A percentile compares a stretch with the other conserved stretches of the same genome.
Conservation (phyloP, 768 basidiomycete species). For the Suillus americanus region DNA sequence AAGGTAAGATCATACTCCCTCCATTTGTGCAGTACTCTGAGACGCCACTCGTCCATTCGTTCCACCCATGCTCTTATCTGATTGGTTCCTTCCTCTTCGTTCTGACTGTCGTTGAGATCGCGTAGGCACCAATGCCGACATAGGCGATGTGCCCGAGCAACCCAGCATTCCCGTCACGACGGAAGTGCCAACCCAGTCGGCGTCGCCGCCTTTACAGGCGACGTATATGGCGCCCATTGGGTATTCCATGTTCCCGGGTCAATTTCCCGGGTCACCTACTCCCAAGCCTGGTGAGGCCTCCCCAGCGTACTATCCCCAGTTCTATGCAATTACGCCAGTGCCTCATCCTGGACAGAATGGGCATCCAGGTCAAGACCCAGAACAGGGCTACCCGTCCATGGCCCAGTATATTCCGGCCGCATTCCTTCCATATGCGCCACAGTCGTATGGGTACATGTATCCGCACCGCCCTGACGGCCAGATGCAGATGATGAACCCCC, state of each 20-base stretch:
- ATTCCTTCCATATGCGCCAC: constrained; percentile 46
- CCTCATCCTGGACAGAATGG: constrained; percentile 40
- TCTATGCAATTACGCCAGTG: constrained; percentile 45
- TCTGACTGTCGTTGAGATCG: constrained; percentile 54
- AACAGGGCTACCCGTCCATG: constrained; percentile 39
- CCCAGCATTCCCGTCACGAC: constrained; percentile 43
- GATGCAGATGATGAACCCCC: constrained; percentile 32
- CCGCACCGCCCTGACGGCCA: constrained; percentile 42
- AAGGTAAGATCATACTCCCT: constrained; percentile 51
- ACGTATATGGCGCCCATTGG: constrained; percentile 52
- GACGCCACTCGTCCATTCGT: not conserved
- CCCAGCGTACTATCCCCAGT: constrained; percentile 50
- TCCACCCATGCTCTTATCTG: constrained; percentile 5
- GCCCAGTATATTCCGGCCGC: constrained; percentile 48
- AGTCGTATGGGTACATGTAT: constrained; percentile 48
- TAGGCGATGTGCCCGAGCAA: constrained; percentile 42
- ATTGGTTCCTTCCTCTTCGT: constrained; percentile 19
- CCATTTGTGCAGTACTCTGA: constrained; percentile 17
- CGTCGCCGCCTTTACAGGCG: constrained; percentile 46
- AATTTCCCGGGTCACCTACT: constrained; percentile 48
- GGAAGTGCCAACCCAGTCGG: constrained; percentile 41
- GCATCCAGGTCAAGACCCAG: constrained; percentile 40
- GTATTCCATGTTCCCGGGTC: constrained; percentile 56
- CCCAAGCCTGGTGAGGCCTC: constrained; percentile 49
- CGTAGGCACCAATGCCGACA: constrained; percentile 55